Evolutionary conservation across 768 basidiomycete genomes (phyloP).

Genomic region (Auricularia cornea): DNA sequence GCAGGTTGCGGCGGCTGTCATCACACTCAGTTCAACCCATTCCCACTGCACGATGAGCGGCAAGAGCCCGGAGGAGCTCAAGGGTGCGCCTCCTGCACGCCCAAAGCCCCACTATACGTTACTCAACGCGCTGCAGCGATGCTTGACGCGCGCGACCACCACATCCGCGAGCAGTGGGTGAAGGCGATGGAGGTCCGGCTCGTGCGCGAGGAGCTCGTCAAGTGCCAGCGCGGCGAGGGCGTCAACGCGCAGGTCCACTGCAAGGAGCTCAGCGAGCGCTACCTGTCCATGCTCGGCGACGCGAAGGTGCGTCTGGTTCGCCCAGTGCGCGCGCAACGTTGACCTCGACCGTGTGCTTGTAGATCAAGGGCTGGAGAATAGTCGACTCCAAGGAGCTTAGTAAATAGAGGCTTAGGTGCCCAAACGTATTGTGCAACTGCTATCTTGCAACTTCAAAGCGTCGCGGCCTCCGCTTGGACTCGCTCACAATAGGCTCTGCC

Average conservation of each 20-base stretch:
- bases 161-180: slow-evolving; percentile 88
- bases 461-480: too few species aligned
- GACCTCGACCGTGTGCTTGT: slow-evolving; percentile 10
- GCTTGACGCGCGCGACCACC: slow-evolving; percentile 45
- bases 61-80: background rate
- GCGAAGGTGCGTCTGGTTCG: slow-evolving; percentile 55
- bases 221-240: slow-evolving; percentile 85
- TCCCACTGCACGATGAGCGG: background rate
- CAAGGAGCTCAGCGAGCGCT: slow-evolving; percentile 76
- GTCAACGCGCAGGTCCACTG: slow-evolving; percentile 90
- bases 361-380: slow-evolving; percentile 63
- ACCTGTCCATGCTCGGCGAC: slow-evolving; percentile 66
- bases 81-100: background rate
- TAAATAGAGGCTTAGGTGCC: background rate
- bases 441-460: too few species aligned
- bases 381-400: background rate
- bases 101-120: background rate
- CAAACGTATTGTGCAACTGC: too few species aligned
- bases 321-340: background rate
- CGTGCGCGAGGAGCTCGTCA: slow-evolving; percentile 79
- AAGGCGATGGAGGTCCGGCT: slow-evolving; percentile 88
- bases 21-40: background rate
- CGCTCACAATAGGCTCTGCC: too few species aligned
- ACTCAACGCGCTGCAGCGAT: slow-evolving; percentile 8
- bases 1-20: background rate